These are phyloP conservation scores for Clonostachys rhizophaga DNA, from an alignment of 2,329 filamentous ascomycete genomes.

Conservation along the genomic window DNA sequence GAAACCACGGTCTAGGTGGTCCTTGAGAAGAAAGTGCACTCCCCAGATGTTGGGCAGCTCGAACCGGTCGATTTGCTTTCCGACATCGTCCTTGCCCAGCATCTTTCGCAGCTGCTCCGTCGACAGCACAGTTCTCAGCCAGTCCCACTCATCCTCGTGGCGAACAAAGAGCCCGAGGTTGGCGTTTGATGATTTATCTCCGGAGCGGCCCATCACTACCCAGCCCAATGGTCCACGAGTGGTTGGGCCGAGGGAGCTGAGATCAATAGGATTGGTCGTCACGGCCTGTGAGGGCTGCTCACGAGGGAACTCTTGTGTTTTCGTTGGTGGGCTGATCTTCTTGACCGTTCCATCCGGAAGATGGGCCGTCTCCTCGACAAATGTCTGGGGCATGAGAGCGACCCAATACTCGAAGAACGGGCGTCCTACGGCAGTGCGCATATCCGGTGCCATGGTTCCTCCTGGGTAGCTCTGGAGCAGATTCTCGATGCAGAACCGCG, in stretches of 20 bases:
- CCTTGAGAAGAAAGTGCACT: slow-evolving; percentile 35
- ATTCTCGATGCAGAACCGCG: slow-evolving; percentile 13
- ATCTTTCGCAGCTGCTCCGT: slow-evolving; percentile 24
- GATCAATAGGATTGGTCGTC: slow-evolving; percentile 7
- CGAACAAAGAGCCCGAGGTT: slow-evolving; percentile 39
- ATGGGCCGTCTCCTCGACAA: slow-evolving; percentile 6
- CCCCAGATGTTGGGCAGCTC: slow-evolving; percentile 28
- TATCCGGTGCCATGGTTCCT: slow-evolving; percentile 30
- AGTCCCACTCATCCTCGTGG: slow-evolving; percentile 34
- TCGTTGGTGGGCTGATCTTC: slow-evolving; percentile 7
- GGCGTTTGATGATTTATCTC: slow-evolving; percentile 32
- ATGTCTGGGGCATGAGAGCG: slow-evolving; percentile 14
- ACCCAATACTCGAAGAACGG: slow-evolving; percentile 15
- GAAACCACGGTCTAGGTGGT: slow-evolving; percentile 36
- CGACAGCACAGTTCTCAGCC: slow-evolving; percentile 34
- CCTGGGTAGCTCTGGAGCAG: slow-evolving; percentile 33
- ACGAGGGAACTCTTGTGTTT: slow-evolving; percentile 6
- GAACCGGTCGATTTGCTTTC: slow-evolving; percentile 32
- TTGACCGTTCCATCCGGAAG: slow-evolving; percentile 7
- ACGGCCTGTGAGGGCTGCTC: slow-evolving; percentile 11
- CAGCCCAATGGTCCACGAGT: slow-evolving; percentile 16
- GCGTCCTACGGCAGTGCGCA: slow-evolving; percentile 25
- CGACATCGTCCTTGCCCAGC: slow-evolving; percentile 24
- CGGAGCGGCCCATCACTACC: slow-evolving; percentile 17
- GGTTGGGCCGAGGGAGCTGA: slow-evolving; percentile 10